phyloP scores from a whole-genome alignment of 345 rosid genomes.

The Gossypium arboreum region DNA sequence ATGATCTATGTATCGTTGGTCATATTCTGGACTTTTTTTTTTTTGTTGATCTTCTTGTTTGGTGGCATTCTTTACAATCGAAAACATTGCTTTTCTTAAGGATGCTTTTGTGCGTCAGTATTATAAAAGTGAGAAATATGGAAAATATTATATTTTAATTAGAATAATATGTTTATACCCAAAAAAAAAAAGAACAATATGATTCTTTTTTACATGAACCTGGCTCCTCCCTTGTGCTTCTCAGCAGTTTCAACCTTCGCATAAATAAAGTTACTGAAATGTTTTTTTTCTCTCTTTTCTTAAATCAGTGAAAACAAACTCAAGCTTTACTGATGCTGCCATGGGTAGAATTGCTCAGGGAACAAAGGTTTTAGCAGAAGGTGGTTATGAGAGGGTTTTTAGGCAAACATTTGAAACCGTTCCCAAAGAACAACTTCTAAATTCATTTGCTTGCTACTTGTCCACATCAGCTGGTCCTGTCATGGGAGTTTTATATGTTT shows the following conservation, averaged over 20 bases:
- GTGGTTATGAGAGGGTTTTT: constrained; percentile 74
- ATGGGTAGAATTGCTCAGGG: constrained; percentile 83
- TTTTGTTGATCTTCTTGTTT: neutral
- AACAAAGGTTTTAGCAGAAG: constrained; percentile 75
- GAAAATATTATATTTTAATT: neutral
- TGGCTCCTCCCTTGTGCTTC: neutral
- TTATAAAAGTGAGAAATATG: neutral
- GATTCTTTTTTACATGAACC: neutral
- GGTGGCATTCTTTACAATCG: neutral
- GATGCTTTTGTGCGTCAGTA: neutral
- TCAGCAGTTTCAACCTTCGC: neutral
- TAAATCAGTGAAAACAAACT: constrained; percentile 60
- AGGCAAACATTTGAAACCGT: constrained; percentile 68
- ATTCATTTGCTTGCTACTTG: constrained; percentile 68
- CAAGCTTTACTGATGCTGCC: constrained; percentile 79
- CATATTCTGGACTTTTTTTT: neutral
- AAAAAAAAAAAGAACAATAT: neutral
- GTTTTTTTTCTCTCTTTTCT: constrained; percentile 7
- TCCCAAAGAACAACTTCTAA: constrained; percentile 58
- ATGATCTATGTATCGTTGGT: neutral
- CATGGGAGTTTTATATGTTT: constrained; percentile 66
- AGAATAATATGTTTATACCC: neutral
- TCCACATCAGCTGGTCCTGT: constrained; percentile 89
- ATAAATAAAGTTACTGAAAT: neutral
- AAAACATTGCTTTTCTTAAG: neutral